Base-by-base conservation (phyloP, 345 rosid species). In the Lepidium aucheri region DNA sequence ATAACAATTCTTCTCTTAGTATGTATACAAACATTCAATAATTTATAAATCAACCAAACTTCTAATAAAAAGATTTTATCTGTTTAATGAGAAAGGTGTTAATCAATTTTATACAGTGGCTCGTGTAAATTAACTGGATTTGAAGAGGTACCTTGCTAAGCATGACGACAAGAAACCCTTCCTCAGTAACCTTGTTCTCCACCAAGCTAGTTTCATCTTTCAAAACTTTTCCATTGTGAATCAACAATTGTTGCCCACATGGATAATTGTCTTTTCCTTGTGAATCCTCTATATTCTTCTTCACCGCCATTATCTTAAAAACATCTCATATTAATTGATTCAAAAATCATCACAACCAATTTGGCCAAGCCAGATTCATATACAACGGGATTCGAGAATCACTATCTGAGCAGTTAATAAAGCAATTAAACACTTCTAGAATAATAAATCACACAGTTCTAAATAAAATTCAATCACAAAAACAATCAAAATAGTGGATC, bases 111-210 rank as follows among this genome's bases (percentile, higher is more conserved):
- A n/a, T 18, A 24, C 22, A n/a, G 11, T 57, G 62, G 17, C 45
- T 36, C 8, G 24, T 4, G 46, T 5, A 56, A 55, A 9, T 11
- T 3, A 35, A 55, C 17, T n/a, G 64, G 20, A 59, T 16, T 1
- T 1, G 55, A 14, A 5, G 45, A 60, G 52, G 34, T 69, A 88
- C 96, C 97, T 94, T 95, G 83, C 97, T 95, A 53, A 95, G 99
- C 99, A 95, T 95, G 62, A 95, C 99, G 44, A 95, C 99, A 22
- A 95, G 89, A 73, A 95, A 95, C 16, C 97, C 99, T 75, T 91
- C 95, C 63, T 95, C 99, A 1, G 87, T 62, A 53, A 95, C 97
- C 50, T 91, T 86, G 43, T 86, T 94, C 34, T 88, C 93, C 5
- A 81, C 83, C 43, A 94, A 65, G 4, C 93, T 86, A 41, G 96